Conservation (phyloP, 2,329 filamentous ascomycete genomes). For the Mycosphaerella arachidis region DNA sequence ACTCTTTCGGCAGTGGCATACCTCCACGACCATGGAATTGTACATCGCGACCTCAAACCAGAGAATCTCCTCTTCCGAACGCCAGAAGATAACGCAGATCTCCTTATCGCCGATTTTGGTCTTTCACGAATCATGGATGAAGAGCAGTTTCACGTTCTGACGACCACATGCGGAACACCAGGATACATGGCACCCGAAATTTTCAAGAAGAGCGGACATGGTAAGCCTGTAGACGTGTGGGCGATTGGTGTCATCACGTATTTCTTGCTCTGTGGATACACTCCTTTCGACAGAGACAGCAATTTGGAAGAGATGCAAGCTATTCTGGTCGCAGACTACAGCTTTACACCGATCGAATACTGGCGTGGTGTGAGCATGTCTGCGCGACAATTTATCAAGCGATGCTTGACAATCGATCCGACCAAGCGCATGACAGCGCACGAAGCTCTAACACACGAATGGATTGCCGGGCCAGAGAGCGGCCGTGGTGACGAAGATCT, state of each 20-base stretch:
- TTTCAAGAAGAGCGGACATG: conserved; percentile 97
- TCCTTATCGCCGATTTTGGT: conserved; percentile 95
- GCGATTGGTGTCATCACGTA: conserved; percentile 98
- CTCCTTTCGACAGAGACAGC: conserved; percentile 92
- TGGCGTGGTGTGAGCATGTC: conserved; percentile 87
- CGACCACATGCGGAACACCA: conserved; percentile 94
- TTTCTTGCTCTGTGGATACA: conserved; percentile 96
- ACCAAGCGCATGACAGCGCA: conserved; percentile 85
- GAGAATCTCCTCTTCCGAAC: conserved; percentile 96
- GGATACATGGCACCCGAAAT: conserved; percentile 99
- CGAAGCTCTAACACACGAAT: conserved; percentile 62
- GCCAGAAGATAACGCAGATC: conserved; percentile 93
- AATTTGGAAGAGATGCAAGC: conserved; percentile 99
- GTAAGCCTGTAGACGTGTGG: conserved; percentile 98
- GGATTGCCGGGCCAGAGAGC: conserved; percentile 56
- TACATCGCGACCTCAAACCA: conserved; percentile 95
- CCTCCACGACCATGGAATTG: conserved; percentile 96
- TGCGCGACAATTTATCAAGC: conserved; percentile 84
- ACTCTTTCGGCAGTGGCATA: conserved; percentile 97
- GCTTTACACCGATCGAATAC: conserved; percentile 89
- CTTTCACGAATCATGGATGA: conserved; percentile 97
- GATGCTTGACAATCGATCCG: conserved; percentile 87
- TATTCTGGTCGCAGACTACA: conserved; percentile 93
- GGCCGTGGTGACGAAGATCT: conserved; percentile 50
- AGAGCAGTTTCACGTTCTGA: conserved; percentile 95